Evolutionary conservation across 202 grass and related monocot genomes (phyloP).

Genomic region (Dendrocalamus latiflorus): DNA sequence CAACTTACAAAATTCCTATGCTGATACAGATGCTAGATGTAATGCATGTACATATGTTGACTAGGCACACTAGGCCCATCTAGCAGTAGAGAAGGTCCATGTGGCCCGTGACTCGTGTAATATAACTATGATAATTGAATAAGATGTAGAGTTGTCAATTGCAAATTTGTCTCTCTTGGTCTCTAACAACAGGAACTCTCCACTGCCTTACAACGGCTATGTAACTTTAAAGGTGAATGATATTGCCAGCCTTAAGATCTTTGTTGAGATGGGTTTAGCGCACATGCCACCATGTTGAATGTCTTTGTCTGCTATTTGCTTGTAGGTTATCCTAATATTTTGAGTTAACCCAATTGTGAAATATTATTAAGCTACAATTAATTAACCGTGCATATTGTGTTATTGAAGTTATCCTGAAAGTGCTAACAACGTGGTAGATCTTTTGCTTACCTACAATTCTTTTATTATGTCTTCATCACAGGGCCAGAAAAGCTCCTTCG

Average conservation of each 20-base stretch:
- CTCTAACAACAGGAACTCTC: background rate
- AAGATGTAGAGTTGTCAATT: too few relatives aligned
- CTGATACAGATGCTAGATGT: too few relatives aligned
- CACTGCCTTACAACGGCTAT: background rate
- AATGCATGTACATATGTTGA: too few relatives aligned
- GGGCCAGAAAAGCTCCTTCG: slow-evolving; percentile 89
- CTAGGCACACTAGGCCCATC: too few relatives aligned
- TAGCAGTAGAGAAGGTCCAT: too few relatives aligned
- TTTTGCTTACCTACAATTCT: background rate
- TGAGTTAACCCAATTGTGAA: background rate
- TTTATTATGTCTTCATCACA: slow-evolving; percentile 43
- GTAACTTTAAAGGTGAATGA: background rate
- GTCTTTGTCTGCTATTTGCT: slow-evolving; percentile 3
- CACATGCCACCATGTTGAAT: slow-evolving; percentile 5
- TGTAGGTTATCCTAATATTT: slow-evolving; percentile 8
- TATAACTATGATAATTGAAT: too few relatives aligned
- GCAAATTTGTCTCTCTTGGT: too few relatives aligned
- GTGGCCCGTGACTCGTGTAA: too few relatives aligned
- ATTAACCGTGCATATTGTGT: background rate
- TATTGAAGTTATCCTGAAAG: background rate
- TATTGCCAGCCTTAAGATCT: background rate
- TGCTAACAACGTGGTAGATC: background rate
- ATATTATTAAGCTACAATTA: background rate
- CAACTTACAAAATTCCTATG: too few relatives aligned
- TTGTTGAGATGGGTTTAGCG: background rate